Percentiles rank a stretch among this genome's conserved stretches.
Evolutionary conservation across 2,329 filamentous ascomycete species (phyloP).

Genomic region (Basipetospora sp.): DNA sequence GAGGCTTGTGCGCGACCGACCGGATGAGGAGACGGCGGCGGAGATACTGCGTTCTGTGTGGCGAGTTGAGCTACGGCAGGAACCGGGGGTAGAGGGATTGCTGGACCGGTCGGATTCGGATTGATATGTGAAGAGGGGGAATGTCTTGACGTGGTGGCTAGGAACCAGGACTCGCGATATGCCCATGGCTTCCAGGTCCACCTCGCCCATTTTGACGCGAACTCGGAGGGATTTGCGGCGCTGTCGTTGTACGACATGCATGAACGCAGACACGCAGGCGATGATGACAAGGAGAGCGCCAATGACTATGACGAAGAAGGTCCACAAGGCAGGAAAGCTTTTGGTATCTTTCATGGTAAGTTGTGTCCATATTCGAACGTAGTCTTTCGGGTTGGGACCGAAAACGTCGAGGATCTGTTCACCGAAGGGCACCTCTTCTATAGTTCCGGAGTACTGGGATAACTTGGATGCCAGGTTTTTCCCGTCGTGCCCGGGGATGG

Average conservation of each 20-base stretch:
- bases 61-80: constrained; percentile 17
- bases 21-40: constrained; percentile 12
- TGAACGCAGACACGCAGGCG: constrained; percentile 48
- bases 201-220: constrained; percentile 61
- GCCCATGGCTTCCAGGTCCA: constrained; percentile 73
- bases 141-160: constrained; percentile 49
- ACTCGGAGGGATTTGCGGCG: constrained; percentile 53
- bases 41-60: constrained; percentile 16
- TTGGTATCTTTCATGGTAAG: constrained; percentile 31
- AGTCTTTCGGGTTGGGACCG: constrained; percentile 40
- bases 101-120: constrained; percentile 31
- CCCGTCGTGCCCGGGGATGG: constrained; percentile 55
- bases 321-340: constrained; percentile 61
- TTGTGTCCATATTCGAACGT: constrained; percentile 45
- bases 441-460: constrained; percentile 61
- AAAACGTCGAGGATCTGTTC: constrained; percentile 40
- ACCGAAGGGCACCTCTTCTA: constrained; percentile 46
- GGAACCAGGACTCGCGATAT: constrained; percentile 74
- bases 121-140: constrained; percentile 68
- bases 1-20: constrained; percentile 1
- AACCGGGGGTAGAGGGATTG: constrained; percentile 22
- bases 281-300: constrained; percentile 58
- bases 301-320: constrained; percentile 57
- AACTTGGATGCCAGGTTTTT: constrained; percentile 55
- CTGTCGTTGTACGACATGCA: constrained; percentile 63